Evolutionary conservation across 805 yeast genomes (phyloP).

Genomic region (Cyberlindnera japonica): DNA sequence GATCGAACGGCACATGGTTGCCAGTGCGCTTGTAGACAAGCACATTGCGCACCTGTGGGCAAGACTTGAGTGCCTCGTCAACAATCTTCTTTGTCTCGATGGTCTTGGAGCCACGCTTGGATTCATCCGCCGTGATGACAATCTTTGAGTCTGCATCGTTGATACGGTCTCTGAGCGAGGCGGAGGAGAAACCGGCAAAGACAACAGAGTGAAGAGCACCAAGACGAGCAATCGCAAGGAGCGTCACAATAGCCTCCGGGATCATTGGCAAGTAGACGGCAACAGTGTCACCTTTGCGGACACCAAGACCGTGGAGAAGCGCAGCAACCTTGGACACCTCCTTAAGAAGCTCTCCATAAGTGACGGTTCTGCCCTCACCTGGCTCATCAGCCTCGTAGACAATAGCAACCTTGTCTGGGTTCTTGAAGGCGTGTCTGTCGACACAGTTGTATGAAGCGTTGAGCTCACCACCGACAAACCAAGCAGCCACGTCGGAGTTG

Average conservation of each 20-base stretch:
- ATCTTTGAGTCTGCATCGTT: slow-evolving; percentile 73
- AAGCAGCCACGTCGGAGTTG: slow-evolving; percentile 52
- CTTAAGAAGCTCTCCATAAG: slow-evolving; percentile 68
- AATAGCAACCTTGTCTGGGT: slow-evolving; percentile 71
- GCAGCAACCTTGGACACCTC: slow-evolving; percentile 72
- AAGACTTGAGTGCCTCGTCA: slow-evolving; percentile 68
- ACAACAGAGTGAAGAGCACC: slow-evolving; percentile 86
- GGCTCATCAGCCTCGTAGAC: slow-evolving; percentile 73
- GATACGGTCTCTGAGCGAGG: slow-evolving; percentile 87
- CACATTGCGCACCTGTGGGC: slow-evolving; percentile 66
- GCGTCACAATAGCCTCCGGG: slow-evolving; percentile 70
- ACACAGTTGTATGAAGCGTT: slow-evolving; percentile 81
- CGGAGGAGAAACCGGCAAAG: slow-evolving; percentile 87
- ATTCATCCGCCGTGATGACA: slow-evolving; percentile 78
- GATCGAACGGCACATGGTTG: slow-evolving; percentile 43
- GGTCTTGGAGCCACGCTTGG: slow-evolving; percentile 78
- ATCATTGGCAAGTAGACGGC: slow-evolving; percentile 87
- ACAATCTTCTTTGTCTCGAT: slow-evolving; percentile 78
- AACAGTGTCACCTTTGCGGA: slow-evolving; percentile 78
- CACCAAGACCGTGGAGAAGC: slow-evolving; percentile 61
- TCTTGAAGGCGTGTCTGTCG: slow-evolving; percentile 71
- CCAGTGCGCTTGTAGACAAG: slow-evolving; percentile 75
- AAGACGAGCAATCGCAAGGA: slow-evolving; percentile 73
- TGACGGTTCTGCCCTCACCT: slow-evolving; percentile 50
- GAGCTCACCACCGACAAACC: slow-evolving; percentile 78